These are phyloP conservation scores for Juglanconis sp. DNA, from an alignment of 2,329 filamentous ascomycete genomes.

Conservation along the genomic window DNA sequence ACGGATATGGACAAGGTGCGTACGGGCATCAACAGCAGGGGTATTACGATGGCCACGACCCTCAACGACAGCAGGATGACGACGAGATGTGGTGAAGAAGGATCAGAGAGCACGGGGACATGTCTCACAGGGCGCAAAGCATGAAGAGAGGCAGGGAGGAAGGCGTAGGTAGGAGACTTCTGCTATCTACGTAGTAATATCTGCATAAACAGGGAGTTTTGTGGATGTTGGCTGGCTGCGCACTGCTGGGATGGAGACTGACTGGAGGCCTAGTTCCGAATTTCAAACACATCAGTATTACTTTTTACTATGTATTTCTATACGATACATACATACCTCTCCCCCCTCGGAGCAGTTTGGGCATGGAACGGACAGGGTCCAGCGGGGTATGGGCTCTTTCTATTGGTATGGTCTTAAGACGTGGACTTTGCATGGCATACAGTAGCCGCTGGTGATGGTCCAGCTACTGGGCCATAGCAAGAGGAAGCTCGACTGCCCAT, in stretches of 20 bases:
- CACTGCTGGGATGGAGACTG: slow-evolving; percentile 11
- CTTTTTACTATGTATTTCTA: slow-evolving; percentile 5
- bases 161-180: background rate
- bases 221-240: slow-evolving; percentile 10
- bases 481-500: too few species aligned
- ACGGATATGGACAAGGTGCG: slow-evolving; percentile 28
- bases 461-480: too few species aligned
- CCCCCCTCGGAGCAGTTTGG: background rate
- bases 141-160: background rate
- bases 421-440: too few species aligned
- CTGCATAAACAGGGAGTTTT: slow-evolving; percentile 19
- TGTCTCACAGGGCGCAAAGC: background rate
- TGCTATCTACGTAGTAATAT: slow-evolving; percentile 16
- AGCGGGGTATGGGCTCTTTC: background rate
- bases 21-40: slow-evolving; percentile 31
- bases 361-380: background rate
- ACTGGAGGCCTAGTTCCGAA: slow-evolving; percentile 2
- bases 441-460: too few species aligned
- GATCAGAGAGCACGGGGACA: background rate
- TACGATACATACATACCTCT: slow-evolving; percentile 2
- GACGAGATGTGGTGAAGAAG: slow-evolving; percentile 25
- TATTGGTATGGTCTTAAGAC: background rate
- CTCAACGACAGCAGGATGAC: slow-evolving; percentile 18
- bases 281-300: background rate
- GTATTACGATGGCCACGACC: slow-evolving; percentile 21